Evolutionary conservation across 768 basidiomycete genomes (phyloP), one percentile per base, ranked within the genome.

Genomic region (Chalciporus chontae): DNA sequence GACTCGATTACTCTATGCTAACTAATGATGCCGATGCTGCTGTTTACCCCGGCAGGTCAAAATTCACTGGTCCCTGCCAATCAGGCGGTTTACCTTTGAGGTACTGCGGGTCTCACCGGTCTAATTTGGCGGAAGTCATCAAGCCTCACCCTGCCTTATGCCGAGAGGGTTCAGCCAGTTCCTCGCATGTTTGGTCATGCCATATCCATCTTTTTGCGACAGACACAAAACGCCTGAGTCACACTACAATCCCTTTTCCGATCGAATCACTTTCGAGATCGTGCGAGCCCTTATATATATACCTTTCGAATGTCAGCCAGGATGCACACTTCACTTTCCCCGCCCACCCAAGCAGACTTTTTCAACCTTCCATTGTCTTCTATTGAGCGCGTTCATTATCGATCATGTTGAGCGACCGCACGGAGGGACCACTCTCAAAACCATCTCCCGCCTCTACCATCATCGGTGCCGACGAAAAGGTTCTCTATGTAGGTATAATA

Each of bases 281-380:
- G 17, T 55, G 42, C 26, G 38, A 37, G 29, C 32, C 18, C 46
- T 17, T 60, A 60, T 49, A 46, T 49, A 46, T 60, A 60, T 60
- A 57, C 36, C 8, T 44, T 11, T 19, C 10, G 4, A 19, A 43
- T 24, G 15, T 32, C 23, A 6, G 19, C 26, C 18, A 19, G 15
- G 27, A 18, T 8, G 7, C 32, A 46, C 13, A 31, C 3, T 10
- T 43, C 24, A 42, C 24, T n/a, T 42, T 45, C 34, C n/a, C 23
- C 19, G 34, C 10, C 27, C 44, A 31, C 24, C 18, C 14, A 36
- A 23, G 31, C 24, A 40, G 3, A 31, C 29, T 4, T 17, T n/a
- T 45, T 19, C 32, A 21, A 26, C 3, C 38, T n/a, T 43, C 23
- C 29, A n/a, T 43, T 19, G 3, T 32, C 27, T 32, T 18, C 6